Base-by-base conservation (phyloP, 1,284 basidiomycete genomes). In the Puccinia horiana region DNA sequence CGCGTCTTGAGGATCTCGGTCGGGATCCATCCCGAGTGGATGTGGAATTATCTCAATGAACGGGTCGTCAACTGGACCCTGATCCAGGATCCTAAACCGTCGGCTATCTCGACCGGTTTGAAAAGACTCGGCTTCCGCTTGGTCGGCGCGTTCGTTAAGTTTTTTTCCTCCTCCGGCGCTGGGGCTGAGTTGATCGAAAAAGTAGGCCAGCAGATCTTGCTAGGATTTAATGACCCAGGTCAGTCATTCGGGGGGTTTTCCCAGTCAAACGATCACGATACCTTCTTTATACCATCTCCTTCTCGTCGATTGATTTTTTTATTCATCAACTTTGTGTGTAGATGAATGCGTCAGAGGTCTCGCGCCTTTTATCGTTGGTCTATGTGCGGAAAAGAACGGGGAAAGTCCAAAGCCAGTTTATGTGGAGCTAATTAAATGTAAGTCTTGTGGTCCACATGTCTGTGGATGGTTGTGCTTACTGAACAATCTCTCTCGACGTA, bases 371-470 rank as follows among this genome's bases (percentile, higher is more conserved):
- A 63, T 74, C 16, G 56, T 81, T 18, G 69, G 69, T 52, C 54
- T 80, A 23, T 80, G 78, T 80, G 78, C 78, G 26, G 67, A 80
- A 29, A 70, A 58, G 58, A 75, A 65, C 40, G 75, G 75, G 29
- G 61, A 56, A 72, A 44, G 52, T 47, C 40, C 42, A 11, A 35
- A 35, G 42, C 44, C 44, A 16, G 63, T 78, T 16, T 78, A 70
- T 32, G 63, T 65, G 35, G 49, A 49, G 40, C 63, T 78, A 42
- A 78, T 78, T n/a, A 52, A 78, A 67, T 67, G 76, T 78, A 16
- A 69, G 76, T 35, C 42, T 40, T 14, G 20, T 29, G 20, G 1
- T 49, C 23, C 20, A 56, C 54, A 9, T 2, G 26, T 70, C 32
- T 26, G 32, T 35, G 16, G 16, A 23, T 8, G 44, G 4, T 26